Percentiles rank a stretch among this genome's conserved stretches.
Conservation (phyloP, 306 rosid genomes). For the Cyclanthera cordifolia region DNA sequence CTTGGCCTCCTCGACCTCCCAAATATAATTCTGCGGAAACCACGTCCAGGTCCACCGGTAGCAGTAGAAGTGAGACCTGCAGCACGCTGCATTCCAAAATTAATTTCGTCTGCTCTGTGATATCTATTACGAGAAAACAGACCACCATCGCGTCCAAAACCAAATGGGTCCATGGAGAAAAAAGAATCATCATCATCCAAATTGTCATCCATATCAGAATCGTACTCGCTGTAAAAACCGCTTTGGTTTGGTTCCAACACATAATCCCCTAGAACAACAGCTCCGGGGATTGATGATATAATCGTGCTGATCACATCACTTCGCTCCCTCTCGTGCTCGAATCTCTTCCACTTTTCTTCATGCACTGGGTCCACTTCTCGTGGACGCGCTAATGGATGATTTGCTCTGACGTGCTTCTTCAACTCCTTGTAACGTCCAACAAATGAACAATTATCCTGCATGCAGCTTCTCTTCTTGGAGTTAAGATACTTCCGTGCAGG, state of each 20-base stretch:
- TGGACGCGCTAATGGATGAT: slow-evolving; percentile 86
- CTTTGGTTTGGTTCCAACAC: slow-evolving; percentile 70
- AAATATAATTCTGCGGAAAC: slow-evolving; percentile 19
- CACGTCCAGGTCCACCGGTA: slow-evolving; percentile 35
- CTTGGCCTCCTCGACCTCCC: slow-evolving; percentile 15
- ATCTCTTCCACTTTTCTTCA: slow-evolving; percentile 82
- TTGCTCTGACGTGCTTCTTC: slow-evolving; percentile 69
- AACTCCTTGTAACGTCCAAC: slow-evolving; percentile 65
- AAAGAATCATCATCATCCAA: slow-evolving; percentile 31
- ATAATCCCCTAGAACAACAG: slow-evolving; percentile 83
- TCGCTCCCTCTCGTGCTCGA: slow-evolving; percentile 80
- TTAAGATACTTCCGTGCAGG: slow-evolving; percentile 69
- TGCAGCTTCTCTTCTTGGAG: slow-evolving; percentile 81
- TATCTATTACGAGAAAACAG: slow-evolving; percentile 36
- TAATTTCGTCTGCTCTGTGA: slow-evolving; percentile 25
- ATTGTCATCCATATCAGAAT: slow-evolving; percentile 51
- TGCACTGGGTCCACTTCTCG: slow-evolving; percentile 77
- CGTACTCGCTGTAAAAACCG: slow-evolving; percentile 42
- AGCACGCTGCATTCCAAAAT: slow-evolving; percentile 32
- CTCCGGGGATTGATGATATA: slow-evolving; percentile 77
- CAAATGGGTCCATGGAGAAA: slow-evolving; percentile 37
- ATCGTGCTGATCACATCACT: slow-evolving; percentile 92
- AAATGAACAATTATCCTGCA: slow-evolving; percentile 79
- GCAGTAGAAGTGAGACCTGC: slow-evolving; percentile 34
- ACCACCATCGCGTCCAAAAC: slow-evolving; percentile 33